Base-by-base conservation (phyloP, 768 basidiomycete genomes). In the Rhodosporidiobolus sp. region DNA sequence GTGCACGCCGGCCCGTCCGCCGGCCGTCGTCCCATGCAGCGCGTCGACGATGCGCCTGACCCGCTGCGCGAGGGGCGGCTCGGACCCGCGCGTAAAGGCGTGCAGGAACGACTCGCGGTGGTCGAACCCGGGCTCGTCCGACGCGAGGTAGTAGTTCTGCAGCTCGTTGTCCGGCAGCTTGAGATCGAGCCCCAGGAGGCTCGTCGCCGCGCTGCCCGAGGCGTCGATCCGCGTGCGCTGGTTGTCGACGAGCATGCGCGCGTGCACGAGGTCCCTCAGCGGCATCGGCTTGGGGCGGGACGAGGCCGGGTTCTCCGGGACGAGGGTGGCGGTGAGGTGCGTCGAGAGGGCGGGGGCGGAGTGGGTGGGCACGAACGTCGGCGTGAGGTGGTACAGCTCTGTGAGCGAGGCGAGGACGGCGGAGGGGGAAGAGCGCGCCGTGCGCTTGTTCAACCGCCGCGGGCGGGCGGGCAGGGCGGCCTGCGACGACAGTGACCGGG, bases 351-450 rank as follows among this genome's bases (percentile, higher is more conserved):
- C 16, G 4, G 56, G 0, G 1, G 71, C 49, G 38, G 45, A 22
- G 17, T 35, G 17, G 20, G 65, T 59, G 26, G 71, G 71, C 2
- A 72, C 66, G 19, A 72, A 72, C 22, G 71, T 72, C 56, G 71
- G 71, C 20, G 66, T 57, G 56, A 67, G 62, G 66, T 72, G 71
- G 66, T 72, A 72, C 38, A 72, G 66, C 56, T 52, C 46, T 28
- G 67, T 58, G 66, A 72, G 62, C 14, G 35, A 24, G 12, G 49
- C 52, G 62, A 67, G 49, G 26, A 49, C 45, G 20, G 54, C 34
- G 30, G 48, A 35, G 24, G 48, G 55, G 4, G 55, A 54, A 8
- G 28, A n/a, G 6, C 63, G 66, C 11, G n/a, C 46, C 32, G 63
- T 59, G 20, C 62, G 61, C 52, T 54, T 53, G 50, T 58, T 59